Conservation (phyloP, 2,329 filamentous ascomycete species). For the Fusarium austroafricanum region DNA sequence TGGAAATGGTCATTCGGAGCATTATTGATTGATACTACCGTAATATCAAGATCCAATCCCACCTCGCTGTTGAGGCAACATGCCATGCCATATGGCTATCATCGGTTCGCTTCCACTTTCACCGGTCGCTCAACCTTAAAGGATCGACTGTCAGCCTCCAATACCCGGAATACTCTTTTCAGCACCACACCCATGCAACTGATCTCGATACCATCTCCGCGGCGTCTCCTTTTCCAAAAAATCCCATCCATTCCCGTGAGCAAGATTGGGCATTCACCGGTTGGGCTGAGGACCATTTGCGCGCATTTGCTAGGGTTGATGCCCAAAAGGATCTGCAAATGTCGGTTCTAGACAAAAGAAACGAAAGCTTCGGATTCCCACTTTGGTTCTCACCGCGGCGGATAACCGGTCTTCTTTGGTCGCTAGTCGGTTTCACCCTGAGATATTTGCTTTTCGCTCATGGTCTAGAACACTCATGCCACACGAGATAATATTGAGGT, state of each 20-base stretch:
- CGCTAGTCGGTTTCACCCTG: constrained; percentile 30
- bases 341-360: constrained; percentile 12
- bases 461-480: constrained; percentile 15
- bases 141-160: constrained; percentile 6
- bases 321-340: constrained; percentile 30
- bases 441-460: constrained; percentile 21
- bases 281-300: constrained; percentile 6
- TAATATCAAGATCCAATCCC: background rate
- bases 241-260: constrained; percentile 3
- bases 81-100: background rate
- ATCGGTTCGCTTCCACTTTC: constrained; percentile 6
- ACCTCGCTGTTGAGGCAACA: background rate
- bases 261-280: constrained; percentile 15
- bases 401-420: constrained; percentile 3
- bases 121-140: constrained; percentile 17
- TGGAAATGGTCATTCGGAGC: background rate
- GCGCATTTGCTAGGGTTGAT: constrained; percentile 10
- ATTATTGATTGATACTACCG: background rate
- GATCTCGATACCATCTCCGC: constrained; percentile 21
- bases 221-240: background rate
- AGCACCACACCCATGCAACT: constrained; percentile 11
- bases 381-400: constrained; percentile 7
- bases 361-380: constrained; percentile 11
- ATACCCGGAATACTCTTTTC: constrained; percentile 23
- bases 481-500: constrained; percentile 7